Evolutionary conservation across 2,329 filamentous ascomycete genomes (phyloP).

Genomic region (Amphichorda felina): DNA sequence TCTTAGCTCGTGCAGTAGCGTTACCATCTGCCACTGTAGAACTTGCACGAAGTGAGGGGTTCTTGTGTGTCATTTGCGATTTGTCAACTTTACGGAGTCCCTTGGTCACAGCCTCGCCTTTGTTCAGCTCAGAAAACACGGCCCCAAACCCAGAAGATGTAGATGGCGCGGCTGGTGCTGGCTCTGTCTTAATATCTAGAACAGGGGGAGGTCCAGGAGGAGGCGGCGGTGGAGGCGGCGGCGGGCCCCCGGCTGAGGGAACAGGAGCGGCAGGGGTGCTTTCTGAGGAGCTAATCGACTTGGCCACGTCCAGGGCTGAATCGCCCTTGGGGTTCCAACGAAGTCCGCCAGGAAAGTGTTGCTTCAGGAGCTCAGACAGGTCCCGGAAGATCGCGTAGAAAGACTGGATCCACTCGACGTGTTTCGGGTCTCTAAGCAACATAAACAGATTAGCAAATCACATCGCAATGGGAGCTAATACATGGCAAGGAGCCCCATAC

Average conservation of each 20-base stretch:
- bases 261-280: constrained; percentile 31
- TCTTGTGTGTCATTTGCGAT: constrained; percentile 98
- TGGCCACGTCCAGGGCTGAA: constrained; percentile 54
- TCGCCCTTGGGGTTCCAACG: constrained; percentile 76
- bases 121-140: constrained; percentile 86
- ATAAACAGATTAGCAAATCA: background rate
- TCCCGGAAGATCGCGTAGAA: constrained; percentile 87
- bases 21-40: constrained; percentile 55
- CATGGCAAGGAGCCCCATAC: constrained; percentile 14
- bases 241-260: constrained; percentile 36
- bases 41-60: constrained; percentile 68
- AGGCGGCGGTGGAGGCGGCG: constrained; percentile 54
- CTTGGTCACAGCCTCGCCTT: constrained; percentile 77
- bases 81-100: constrained; percentile 87
- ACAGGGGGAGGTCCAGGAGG: constrained; percentile 60
- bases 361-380: constrained; percentile 72
- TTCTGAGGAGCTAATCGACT: constrained; percentile 36
- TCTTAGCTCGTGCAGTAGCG: constrained; percentile 54
- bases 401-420: constrained; percentile 83
- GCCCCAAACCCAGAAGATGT: constrained; percentile 59
- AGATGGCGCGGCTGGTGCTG: constrained; percentile 14
- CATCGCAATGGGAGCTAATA: background rate
- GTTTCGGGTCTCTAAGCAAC: constrained; percentile 53
- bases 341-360: constrained; percentile 68
- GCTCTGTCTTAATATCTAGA: constrained; percentile 42